Conservation (phyloP, 2,329 filamentous ascomycete species). For the Penicillium sp. region DNA sequence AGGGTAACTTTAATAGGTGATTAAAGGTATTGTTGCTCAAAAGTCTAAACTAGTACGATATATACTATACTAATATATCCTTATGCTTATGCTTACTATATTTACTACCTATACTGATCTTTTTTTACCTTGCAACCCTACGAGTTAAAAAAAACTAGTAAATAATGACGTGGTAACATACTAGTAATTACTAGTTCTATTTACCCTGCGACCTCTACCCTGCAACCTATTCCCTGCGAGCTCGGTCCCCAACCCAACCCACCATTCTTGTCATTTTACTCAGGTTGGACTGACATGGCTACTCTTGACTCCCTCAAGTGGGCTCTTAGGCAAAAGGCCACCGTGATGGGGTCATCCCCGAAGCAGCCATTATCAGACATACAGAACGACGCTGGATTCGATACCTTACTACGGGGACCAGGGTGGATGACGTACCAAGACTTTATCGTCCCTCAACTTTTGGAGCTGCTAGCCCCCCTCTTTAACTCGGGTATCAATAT, state of each 20-base stretch:
- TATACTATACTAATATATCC: no score
- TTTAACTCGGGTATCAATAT: slow-evolving; percentile 44
- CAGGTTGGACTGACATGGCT: slow-evolving; percentile 36
- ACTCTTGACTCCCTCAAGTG: slow-evolving; percentile 50
- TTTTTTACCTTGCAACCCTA: no score
- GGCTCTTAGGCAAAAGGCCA: slow-evolving; percentile 8
- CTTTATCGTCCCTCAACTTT: slow-evolving; percentile 50
- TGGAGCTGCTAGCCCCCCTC: slow-evolving; percentile 43
- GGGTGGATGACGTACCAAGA: slow-evolving; percentile 43
- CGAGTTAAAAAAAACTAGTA: no score
- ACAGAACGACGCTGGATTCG: slow-evolving; percentile 53
- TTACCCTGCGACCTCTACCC: no score
- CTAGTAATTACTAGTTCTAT: no score
- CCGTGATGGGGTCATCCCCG: neutral
- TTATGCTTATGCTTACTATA: no score
- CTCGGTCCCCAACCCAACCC: neutral
- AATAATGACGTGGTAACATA: no score
- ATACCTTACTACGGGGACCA: slow-evolving; percentile 40
- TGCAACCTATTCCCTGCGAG: no score
- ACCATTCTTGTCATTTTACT: neutral
- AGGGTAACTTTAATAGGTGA: no score
- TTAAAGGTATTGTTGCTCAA: no score
- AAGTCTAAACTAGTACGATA: no score
- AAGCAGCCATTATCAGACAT: slow-evolving; percentile 32
- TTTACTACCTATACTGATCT: no score